Conservation (phyloP, 345 rosid species). For the Kernera saxatilis region DNA sequence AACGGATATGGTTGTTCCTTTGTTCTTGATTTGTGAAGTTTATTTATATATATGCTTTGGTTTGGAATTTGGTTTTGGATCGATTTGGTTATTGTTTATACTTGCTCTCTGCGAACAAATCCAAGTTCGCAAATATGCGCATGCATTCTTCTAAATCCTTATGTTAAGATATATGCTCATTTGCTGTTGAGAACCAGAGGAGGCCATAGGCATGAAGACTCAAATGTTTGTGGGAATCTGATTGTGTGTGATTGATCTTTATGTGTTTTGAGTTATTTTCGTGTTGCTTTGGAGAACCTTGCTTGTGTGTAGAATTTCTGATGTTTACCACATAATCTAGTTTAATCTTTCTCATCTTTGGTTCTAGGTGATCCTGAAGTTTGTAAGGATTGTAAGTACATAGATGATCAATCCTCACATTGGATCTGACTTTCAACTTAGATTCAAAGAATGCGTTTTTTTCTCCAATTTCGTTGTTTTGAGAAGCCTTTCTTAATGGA, state of each 20-base stretch:
- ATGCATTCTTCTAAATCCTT: background rate
- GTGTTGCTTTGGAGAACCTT: background rate
- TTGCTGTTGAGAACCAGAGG: background rate
- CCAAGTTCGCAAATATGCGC: background rate
- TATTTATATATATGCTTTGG: background rate
- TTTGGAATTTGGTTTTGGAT: background rate
- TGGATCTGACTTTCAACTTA: background rate
- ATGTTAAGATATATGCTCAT: background rate
- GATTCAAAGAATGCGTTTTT: background rate
- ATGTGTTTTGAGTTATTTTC: background rate
- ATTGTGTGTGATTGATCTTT: background rate
- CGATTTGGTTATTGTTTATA: background rate
- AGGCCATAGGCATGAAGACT: background rate
- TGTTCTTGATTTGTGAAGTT: constrained; percentile 10
- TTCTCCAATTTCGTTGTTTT: background rate
- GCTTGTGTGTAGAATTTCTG: background rate
- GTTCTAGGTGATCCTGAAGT: background rate
- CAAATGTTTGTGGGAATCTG: background rate
- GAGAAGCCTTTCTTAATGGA: background rate
- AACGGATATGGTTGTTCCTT: background rate
- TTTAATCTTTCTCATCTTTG: background rate
- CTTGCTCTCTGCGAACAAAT: background rate
- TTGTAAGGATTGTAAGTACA: background rate
- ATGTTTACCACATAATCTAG: background rate
- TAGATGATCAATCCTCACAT: background rate